Evolutionary conservation across 2,329 filamentous ascomycete genomes (phyloP).

Genomic region (Penicillium sp.): DNA sequence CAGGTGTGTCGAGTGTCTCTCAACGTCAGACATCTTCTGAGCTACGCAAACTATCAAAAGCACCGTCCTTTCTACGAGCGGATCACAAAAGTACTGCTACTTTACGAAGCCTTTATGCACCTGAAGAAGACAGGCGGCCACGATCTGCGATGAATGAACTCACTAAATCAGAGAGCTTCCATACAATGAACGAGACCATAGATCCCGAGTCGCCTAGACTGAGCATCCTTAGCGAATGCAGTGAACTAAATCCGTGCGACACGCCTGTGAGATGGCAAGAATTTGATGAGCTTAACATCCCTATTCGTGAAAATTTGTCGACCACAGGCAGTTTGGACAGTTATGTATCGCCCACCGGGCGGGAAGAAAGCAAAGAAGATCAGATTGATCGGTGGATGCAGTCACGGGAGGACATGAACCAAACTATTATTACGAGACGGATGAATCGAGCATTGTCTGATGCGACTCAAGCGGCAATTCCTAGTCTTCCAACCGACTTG

Average conservation of each 20-base stretch:
- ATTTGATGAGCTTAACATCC: constrained; percentile 31
- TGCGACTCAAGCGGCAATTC: constrained; percentile 22
- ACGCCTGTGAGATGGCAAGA: constrained; percentile 20
- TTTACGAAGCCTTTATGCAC: constrained; percentile 41
- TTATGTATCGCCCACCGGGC: constrained; percentile 15
- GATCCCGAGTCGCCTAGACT: constrained; percentile 43
- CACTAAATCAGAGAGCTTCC: constrained; percentile 38
- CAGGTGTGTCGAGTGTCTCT: constrained; percentile 13
- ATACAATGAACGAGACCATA: constrained; percentile 35
- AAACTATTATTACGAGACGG: constrained; percentile 20
- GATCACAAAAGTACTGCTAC: constrained; percentile 39
- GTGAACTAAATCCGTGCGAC: constrained; percentile 40
- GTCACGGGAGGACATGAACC: constrained; percentile 18
- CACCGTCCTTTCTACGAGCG: constrained; percentile 42
- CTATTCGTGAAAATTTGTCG: constrained; percentile 23
- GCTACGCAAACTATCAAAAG: constrained; percentile 31
- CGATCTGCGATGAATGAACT: constrained; percentile 29
- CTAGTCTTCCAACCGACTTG: constrained; percentile 27
- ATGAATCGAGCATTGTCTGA: constrained; percentile 21
- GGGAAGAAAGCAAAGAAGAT: constrained; percentile 22
- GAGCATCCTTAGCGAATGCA: constrained; percentile 48
- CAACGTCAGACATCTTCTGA: constrained; percentile 21
- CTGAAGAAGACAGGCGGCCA: constrained; percentile 29
- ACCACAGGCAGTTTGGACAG: constrained; percentile 17
- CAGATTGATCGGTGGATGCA: constrained; percentile 38